phyloP scores from a whole-genome alignment of 345 rosid species.

The Euphorbia tirucalli region DNA sequence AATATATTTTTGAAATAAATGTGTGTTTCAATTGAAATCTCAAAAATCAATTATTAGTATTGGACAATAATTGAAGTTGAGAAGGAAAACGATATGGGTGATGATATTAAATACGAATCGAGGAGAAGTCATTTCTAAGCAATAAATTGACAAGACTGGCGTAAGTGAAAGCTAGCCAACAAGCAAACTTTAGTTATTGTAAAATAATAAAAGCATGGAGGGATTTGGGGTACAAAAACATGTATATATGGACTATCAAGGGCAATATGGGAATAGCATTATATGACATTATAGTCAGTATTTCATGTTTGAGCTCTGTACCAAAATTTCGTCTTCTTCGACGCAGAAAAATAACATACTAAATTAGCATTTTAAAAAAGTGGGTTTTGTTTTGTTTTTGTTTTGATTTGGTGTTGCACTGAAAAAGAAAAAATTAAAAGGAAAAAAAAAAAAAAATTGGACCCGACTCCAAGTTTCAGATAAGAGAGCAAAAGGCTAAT shows the following conservation, averaged over 20 bases:
- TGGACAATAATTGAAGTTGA: no score
- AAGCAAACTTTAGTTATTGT: no score
- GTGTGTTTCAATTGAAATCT: no score
- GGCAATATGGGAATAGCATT: not conserved
- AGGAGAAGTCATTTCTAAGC: slow-evolving; percentile 3
- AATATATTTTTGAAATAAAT: no score
- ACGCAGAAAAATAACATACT: not conserved
- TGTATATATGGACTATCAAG: no score
- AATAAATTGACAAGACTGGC: not conserved
- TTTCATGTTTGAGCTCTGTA: not conserved
- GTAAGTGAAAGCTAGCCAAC: not conserved
- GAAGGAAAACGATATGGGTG: no score
- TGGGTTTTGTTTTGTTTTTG: slow-evolving; percentile 32
- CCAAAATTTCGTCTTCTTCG: not conserved
- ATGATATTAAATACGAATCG: no score
- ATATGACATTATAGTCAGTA: not conserved
- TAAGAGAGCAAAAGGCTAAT: not conserved
- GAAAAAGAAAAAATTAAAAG: not conserved
- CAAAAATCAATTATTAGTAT: no score
- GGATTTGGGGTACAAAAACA: no score
- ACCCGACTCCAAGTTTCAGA: slow-evolving; percentile 3
- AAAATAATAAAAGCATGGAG: no score
- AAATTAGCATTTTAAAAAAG: not conserved
- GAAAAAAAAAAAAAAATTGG: not conserved
- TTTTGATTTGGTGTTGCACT: slow-evolving; percentile 20